These are phyloP conservation scores for Saitozyma sp. DNA, from an alignment of 768 basidiomycete species.

Conservation along the genomic window DNA sequence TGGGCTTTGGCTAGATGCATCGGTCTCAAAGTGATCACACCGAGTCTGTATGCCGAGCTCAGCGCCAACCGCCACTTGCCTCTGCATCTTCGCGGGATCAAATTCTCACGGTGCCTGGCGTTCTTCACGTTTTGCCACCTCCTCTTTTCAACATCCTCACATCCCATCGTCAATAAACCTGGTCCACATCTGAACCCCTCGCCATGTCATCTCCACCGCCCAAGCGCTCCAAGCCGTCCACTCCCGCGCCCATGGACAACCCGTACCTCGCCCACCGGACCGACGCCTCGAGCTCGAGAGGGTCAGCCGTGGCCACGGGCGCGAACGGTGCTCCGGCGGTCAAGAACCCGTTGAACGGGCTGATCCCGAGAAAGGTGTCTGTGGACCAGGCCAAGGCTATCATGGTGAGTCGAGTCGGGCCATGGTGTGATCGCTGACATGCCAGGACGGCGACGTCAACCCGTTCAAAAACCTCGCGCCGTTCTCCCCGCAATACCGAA, in stretches of 20 bases:
- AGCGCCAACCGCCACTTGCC: too few species aligned
- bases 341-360: slow-evolving; percentile 67
- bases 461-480: slow-evolving; percentile 78
- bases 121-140: too few species aligned
- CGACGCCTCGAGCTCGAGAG: background rate
- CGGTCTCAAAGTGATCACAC: too few species aligned
- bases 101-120: too few species aligned
- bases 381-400: slow-evolving; percentile 67
- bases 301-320: slow-evolving; percentile 8
- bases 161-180: too few species aligned
- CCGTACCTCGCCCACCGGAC: slow-evolving; percentile 42
- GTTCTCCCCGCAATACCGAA: slow-evolving; percentile 74
- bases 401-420: slow-evolving; percentile 61
- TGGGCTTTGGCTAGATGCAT: too few species aligned
- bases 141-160: too few species aligned
- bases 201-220: slow-evolving; percentile 22
- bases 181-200: too few species aligned
- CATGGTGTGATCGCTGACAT: slow-evolving; percentile 3
- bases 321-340: slow-evolving; percentile 19
- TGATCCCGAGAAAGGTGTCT: slow-evolving; percentile 68
- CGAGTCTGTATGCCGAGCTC: too few species aligned
- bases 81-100: too few species aligned
- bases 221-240: slow-evolving; percentile 20
- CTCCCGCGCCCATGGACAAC: slow-evolving; percentile 28
- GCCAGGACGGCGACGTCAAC: slow-evolving; percentile 74